Conservation (phyloP, 331 rosid species). For the Rosa hybrid region DNA sequence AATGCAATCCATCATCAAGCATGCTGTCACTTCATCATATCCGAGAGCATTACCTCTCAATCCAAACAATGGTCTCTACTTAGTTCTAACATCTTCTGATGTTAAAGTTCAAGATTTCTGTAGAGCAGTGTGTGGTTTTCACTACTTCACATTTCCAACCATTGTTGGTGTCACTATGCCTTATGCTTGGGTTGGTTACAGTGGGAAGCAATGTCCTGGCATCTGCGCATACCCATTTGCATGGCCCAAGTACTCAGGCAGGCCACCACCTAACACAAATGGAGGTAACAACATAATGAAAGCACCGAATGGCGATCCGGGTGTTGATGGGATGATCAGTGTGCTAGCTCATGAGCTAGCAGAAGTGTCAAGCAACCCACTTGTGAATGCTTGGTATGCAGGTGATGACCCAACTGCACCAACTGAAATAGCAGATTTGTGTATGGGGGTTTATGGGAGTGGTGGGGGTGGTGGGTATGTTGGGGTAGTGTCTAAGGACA, state of each 20-base stretch:
- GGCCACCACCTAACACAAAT: slow-evolving; percentile 30
- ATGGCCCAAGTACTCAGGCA: slow-evolving; percentile 37
- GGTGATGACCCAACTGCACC: slow-evolving; percentile 73
- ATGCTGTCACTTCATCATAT: slow-evolving; percentile 32
- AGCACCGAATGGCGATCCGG: slow-evolving; percentile 55
- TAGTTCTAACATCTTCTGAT: slow-evolving; percentile 42
- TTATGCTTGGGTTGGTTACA: slow-evolving; percentile 54
- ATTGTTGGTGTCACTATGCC: slow-evolving; percentile 50
- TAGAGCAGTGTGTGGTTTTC: slow-evolving; percentile 60
- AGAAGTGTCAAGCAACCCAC: slow-evolving; percentile 53
- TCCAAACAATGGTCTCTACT: slow-evolving; percentile 47
- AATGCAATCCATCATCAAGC: slow-evolving; percentile 43
- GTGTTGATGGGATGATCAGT: slow-evolving; percentile 62
- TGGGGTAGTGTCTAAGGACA: slow-evolving; percentile 44
- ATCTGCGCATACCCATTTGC: slow-evolving; percentile 60
- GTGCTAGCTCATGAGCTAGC: slow-evolving; percentile 71
- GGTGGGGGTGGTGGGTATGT: slow-evolving; percentile 70
- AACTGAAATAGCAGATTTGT: slow-evolving; percentile 65
- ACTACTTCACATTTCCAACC: slow-evolving; percentile 57
- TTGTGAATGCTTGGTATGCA: slow-evolving; percentile 71
- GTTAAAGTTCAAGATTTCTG: slow-evolving; percentile 59
- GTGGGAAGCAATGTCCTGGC: slow-evolving; percentile 56
- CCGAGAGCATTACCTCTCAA: slow-evolving; percentile 44
- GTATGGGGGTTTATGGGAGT: slow-evolving; percentile 58
- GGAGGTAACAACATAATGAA: slow-evolving; percentile 37